Evolutionary conservation across 2,329 filamentous ascomycete species (phyloP), one percentile per base, ranked within the genome.

Genomic region (Pestalotiopsis sp.): DNA sequence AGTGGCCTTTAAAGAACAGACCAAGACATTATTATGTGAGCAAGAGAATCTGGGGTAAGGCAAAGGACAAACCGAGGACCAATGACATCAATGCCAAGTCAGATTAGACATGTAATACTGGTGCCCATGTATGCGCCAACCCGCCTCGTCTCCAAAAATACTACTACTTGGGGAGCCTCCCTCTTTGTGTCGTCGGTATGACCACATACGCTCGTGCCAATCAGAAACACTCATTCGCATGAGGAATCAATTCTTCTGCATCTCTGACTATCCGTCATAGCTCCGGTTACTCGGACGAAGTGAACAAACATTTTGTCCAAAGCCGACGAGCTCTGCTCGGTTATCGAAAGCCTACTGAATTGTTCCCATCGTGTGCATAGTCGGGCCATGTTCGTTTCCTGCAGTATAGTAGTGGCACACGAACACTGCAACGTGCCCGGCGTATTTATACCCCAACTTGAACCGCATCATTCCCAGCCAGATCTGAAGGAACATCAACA

Each of bases 51-150:
- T 20, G 61, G 61, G 61, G 61, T 64, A 14, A 13, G 31, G 5
- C 1, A 36, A 9, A 36, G 31, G 31, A 36, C 23, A 12, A 36
- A 3, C 23, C 49, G 57, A 45, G 61, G 2, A 39, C 38, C 41
- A 64, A 39, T 64, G 61, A 64, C 38, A 64, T 64, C 61, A 64
- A 64, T 36, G 20, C 39, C 38, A 45, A 31, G 45, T 64, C 39
- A 27, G n/a, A 31, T 63, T 13, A 64, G n/a, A 13, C 12, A 23
- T 25, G 5, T 14, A 36, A 62, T 39, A 52, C 45, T 20, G n/a
- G 17, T 9, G 45, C 11, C 45, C n/a, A n/a, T 49, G 41, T 49
- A 20, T 52, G 45, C 45, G 17, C 45, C 45, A 23, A 45, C 17
- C 20, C n/a, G 17, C 14, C 14, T 52, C 14, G 17, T 52, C 45